These are phyloP conservation scores for Coprinopsis strossmayeri DNA, from an alignment of 768 basidiomycete genomes.

Conservation along the genomic window DNA sequence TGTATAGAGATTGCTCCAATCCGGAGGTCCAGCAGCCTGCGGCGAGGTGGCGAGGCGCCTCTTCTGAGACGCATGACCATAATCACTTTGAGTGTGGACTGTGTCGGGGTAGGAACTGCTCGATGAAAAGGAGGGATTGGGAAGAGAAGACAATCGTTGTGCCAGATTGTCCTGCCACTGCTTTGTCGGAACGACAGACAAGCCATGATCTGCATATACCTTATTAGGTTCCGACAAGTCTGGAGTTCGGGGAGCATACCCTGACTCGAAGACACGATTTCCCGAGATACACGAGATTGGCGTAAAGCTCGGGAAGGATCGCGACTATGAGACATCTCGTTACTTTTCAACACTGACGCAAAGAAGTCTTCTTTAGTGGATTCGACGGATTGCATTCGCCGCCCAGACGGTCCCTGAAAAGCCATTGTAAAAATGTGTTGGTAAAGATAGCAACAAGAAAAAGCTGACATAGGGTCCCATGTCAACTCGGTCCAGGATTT, in stretches of 20 bases:
- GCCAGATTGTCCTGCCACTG: slow-evolving; percentile 79
- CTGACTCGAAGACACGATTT: slow-evolving; percentile 71
- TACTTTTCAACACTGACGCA: slow-evolving; percentile 62
- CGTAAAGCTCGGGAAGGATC: slow-evolving; percentile 59
- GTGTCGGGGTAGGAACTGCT: slow-evolving; percentile 14
- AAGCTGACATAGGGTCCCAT: slow-evolving; percentile 75
- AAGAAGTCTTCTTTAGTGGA: slow-evolving; percentile 77
- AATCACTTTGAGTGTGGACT: slow-evolving; percentile 15
- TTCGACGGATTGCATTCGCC: slow-evolving; percentile 49
- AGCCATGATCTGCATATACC: slow-evolving; percentile 34
- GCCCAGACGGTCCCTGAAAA: slow-evolving; percentile 66
- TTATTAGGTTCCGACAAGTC: neutral
- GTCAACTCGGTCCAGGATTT: slow-evolving; percentile 73
- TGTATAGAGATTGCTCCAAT: slow-evolving; percentile 58
- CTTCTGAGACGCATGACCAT: slow-evolving; percentile 35
- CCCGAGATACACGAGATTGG: slow-evolving; percentile 71
- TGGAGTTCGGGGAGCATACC: slow-evolving; percentile 25
- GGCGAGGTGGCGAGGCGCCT: slow-evolving; percentile 35
- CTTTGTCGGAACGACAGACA: slow-evolving; percentile 57
- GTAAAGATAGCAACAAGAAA: too few relatives aligned
- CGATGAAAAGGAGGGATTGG: slow-evolving; percentile 14
- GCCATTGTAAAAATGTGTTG: too few relatives aligned
- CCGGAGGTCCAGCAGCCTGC: slow-evolving; percentile 23
- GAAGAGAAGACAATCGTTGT: slow-evolving; percentile 38
- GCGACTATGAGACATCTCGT: slow-evolving; percentile 36